phyloP scores from a whole-genome alignment of 2,329 filamentous ascomycete species.

The Scytalidium sp. region DNA sequence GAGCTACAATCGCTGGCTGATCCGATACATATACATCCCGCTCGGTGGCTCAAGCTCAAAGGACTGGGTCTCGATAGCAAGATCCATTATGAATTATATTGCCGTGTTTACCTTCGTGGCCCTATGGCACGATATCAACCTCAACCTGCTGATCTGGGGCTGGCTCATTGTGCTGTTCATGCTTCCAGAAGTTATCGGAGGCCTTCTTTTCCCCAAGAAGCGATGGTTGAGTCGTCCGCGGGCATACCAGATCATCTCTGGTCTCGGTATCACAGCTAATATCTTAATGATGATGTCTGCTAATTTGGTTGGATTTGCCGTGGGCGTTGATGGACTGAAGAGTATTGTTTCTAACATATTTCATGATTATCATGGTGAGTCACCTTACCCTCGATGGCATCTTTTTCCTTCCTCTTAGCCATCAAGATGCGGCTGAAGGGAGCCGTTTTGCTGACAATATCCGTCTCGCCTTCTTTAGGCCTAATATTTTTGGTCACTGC shows the following conservation, averaged over 20 bases:
- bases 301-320: constrained; percentile 91
- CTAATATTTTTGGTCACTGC: constrained; percentile 69
- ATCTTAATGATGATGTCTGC: constrained; percentile 94
- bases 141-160: constrained; percentile 89
- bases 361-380: constrained; percentile 65
- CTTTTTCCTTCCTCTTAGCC: not conserved
- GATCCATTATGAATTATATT: constrained; percentile 72
- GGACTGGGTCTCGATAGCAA: constrained; percentile 42
- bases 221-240: constrained; percentile 68
- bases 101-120: constrained; percentile 95
- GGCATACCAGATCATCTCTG: constrained; percentile 76
- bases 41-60: constrained; percentile 68
- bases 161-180: constrained; percentile 96
- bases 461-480: constrained; percentile 41
- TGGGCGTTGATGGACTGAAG: constrained; percentile 84
- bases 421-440: no score
- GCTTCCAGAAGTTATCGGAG: constrained; percentile 77
- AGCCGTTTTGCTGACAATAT: not conserved
- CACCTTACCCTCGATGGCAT: constrained; percentile 4
- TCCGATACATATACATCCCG: constrained; percentile 92
- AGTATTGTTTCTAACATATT: constrained; percentile 74
- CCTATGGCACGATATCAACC: constrained; percentile 95
- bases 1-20: constrained; percentile 89
- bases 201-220: constrained; percentile 65
- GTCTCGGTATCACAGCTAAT: constrained; percentile 76